Percentiles rank a stretch among this genome's conserved stretches.
Conservation (phyloP, 2,329 filamentous ascomycete species). For the Talaromyces sp. region DNA sequence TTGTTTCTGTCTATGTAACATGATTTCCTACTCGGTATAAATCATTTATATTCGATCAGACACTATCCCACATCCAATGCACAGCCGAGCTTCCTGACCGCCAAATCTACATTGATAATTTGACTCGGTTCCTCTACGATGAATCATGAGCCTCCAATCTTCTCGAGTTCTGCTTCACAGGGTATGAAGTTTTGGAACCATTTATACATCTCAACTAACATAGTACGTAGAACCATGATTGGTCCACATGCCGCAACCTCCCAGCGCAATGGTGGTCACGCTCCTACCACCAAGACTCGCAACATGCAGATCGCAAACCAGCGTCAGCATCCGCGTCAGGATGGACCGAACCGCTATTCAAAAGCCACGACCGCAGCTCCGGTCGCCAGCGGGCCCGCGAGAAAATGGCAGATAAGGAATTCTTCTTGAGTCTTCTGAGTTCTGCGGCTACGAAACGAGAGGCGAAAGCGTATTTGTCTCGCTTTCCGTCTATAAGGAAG, state of each 20-base stretch:
- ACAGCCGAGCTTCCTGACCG: background rate
- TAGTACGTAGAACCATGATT: slow-evolving; percentile 13
- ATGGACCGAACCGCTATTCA: slow-evolving; percentile 1
- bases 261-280: slow-evolving; percentile 3
- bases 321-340: background rate
- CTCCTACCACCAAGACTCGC: slow-evolving; percentile 13
- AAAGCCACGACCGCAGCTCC: slow-evolving; percentile 14
- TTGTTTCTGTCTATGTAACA: background rate
- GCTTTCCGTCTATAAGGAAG: slow-evolving; percentile 59
- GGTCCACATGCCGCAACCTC: background rate
- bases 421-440: slow-evolving; percentile 80
- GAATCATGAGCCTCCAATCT: slow-evolving; percentile 18
- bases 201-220: background rate
- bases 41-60: background rate
- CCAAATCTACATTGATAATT: background rate
- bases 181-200: background rate
- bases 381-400: slow-evolving; percentile 40
- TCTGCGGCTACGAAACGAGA: slow-evolving; percentile 90
- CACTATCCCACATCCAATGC: background rate
- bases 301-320: slow-evolving; percentile 2
- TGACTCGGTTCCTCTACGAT: slow-evolving; percentile 4
- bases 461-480: slow-evolving; percentile 84
- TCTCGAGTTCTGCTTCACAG: slow-evolving; percentile 3
- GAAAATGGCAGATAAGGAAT: slow-evolving; percentile 56
- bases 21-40: background rate